Evolutionary conservation across 2,329 filamentous ascomycete species (phyloP), one percentile per base, ranked within the genome.

Genomic region (Pseudophaeomoniella oleicola): DNA sequence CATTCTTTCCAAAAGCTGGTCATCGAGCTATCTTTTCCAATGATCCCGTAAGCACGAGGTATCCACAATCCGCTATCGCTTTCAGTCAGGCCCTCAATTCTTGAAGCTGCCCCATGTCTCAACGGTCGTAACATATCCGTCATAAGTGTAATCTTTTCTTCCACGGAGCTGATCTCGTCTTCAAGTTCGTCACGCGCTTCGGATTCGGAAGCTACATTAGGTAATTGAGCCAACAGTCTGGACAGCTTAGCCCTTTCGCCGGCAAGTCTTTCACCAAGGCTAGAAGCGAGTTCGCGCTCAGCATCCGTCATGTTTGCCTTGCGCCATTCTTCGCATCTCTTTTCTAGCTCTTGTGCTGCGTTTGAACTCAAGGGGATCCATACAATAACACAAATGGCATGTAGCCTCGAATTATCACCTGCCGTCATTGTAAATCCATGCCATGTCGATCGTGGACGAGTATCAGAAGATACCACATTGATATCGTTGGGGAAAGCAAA

Each of bases 401-500:
- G 88, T 14, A 96, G 68, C 55, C 90, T 93, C 38, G 84, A 81
- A 49, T 85, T 88, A 53, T 96, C 87, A 38, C 83, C 82, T 15
- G 81, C 81, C 2, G 90, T 98, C 90, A 98, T 96, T 43, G 85
- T 87, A 53, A 98, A 98, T 34, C 90, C 90, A 59, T 98, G 90
- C 90, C 90, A 98, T 16, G 87, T 94, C n/a, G 90, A 88, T 42
- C 86, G 72, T 1, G 90, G 90, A 42, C 87, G 73, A 54, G 94
- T 85, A 51, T 98, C 90, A 1, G 87, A 87, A 1, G 90, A 94
- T 6, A 96, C 84, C 36, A 98, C 90, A 44, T 86, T 86, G 48
- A 98, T 90, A 56, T 98, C 90, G 58, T 96, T 94, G 32, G 90
- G 90, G 50, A 96, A 98, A 37, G 90, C 87, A 58, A 98, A 98